These are phyloP conservation scores for Penicillium sp. DNA, from an alignment of 2,329 filamentous ascomycete genomes.

Conservation along the genomic window DNA sequence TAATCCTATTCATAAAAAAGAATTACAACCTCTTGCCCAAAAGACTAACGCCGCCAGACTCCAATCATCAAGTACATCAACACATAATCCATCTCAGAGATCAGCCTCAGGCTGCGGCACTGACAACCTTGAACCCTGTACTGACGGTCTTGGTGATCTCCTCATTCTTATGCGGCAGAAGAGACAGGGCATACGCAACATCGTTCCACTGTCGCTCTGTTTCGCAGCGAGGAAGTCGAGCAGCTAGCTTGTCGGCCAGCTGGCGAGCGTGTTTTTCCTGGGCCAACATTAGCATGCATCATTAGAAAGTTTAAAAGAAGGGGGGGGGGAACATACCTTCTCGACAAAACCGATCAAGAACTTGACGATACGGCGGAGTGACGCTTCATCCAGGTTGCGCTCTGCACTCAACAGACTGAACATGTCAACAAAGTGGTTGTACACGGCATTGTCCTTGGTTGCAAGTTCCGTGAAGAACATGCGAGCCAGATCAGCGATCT, in stretches of 20 bases:
- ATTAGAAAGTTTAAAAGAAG: neutral
- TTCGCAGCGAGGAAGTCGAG: conserved; percentile 79
- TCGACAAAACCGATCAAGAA: conserved; percentile 96
- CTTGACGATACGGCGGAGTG: conserved; percentile 81
- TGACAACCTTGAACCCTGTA: conserved; percentile 61
- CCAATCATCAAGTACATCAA: conserved; percentile 19
- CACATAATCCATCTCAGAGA: conserved; percentile 9
- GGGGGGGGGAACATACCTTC: conserved; percentile 63
- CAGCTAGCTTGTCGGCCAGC: conserved; percentile 86
- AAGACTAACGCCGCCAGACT: conserved; percentile 8
- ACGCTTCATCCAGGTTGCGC: conserved; percentile 75
- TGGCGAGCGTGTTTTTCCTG: conserved; percentile 98
- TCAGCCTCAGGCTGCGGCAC: conserved; percentile 60
- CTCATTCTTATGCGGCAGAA: conserved; percentile 71
- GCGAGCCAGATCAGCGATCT: conserved; percentile 85
- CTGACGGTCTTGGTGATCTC: conserved; percentile 46
- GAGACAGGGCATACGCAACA: conserved; percentile 84
- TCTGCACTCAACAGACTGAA: conserved; percentile 89
- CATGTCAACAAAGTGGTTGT: conserved; percentile 99
- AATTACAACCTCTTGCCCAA: neutral
- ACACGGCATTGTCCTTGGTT: conserved; percentile 97
- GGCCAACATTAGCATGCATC: conserved; percentile 6
- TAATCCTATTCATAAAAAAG: conserved; percentile 6
- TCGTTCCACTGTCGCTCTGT: conserved; percentile 97
- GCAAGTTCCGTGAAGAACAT: conserved; percentile 99